phyloP scores from a whole-genome alignment of 192 early-diverging fungal species.

The Coemansia sp. region DNA sequence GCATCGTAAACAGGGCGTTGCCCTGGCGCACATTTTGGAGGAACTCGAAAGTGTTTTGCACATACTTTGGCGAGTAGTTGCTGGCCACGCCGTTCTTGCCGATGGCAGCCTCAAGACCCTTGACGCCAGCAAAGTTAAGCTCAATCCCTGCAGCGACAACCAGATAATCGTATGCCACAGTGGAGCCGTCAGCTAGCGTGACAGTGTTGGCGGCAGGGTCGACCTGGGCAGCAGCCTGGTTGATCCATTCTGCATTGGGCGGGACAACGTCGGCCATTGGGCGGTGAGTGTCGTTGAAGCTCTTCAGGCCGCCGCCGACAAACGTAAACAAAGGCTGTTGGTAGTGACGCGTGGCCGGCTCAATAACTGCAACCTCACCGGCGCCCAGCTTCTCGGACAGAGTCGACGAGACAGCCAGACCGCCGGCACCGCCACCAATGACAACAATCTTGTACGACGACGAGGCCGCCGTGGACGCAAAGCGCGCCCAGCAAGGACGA shows the following conservation, averaged over 20 bases:
- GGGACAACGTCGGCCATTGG: conserved; percentile 72
- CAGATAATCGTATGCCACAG: conserved; percentile 64
- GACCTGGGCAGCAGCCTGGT: conserved; percentile 67
- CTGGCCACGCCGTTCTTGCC: conserved; percentile 81
- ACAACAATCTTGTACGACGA: conserved; percentile 56
- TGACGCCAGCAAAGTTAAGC: conserved; percentile 73
- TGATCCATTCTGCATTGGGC: conserved; percentile 72
- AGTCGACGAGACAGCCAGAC: conserved; percentile 67
- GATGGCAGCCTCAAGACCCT: conserved; percentile 69
- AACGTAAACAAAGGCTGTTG: conserved; percentile 91
- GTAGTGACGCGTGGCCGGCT: conserved; percentile 70
- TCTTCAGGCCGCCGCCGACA: conserved; percentile 84
- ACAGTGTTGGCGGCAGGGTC: conserved; percentile 71
- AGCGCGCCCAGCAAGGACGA: conserved; percentile 27
- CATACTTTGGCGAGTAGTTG: conserved; percentile 76
- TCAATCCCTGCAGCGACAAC: conserved; percentile 79
- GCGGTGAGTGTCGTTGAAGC: conserved; percentile 65
- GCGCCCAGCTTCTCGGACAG: conserved; percentile 63
- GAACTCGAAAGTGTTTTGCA: conserved; percentile 72
- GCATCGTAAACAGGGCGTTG: conserved; percentile 84
- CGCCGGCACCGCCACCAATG: conserved; percentile 54
- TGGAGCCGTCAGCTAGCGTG: conserved; percentile 62
- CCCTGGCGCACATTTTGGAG: conserved; percentile 59
- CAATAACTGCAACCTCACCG: conserved; percentile 70
- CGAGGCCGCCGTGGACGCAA: conserved; percentile 38